These are phyloP conservation scores for Coemansia sp. DNA, from an alignment of 192 early-diverging fungal species.

Conservation along the genomic window DNA sequence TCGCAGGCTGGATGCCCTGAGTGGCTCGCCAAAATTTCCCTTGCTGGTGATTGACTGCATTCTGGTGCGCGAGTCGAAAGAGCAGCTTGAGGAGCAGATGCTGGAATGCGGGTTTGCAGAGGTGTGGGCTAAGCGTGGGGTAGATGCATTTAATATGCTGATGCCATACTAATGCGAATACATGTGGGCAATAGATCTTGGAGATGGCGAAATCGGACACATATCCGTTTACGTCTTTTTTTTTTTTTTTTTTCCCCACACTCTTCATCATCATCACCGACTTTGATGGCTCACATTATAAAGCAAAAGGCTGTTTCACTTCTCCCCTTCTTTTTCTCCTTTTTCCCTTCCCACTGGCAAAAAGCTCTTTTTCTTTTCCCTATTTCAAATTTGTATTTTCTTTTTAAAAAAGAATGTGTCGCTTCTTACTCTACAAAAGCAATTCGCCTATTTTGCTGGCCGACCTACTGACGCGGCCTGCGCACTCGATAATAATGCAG, in stretches of 20 bases:
- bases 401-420: conserved; percentile 53
- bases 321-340: neutral
- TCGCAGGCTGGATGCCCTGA: conserved; percentile 9
- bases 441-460: conserved; percentile 70
- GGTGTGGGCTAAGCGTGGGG: conserved; percentile 40
- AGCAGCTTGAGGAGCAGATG: conserved; percentile 11
- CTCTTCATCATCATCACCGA: too few relatives aligned
- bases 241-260: neutral
- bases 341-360: too few relatives aligned
- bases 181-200: neutral
- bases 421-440: conserved; percentile 76
- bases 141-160: conserved; percentile 33
- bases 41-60: conserved; percentile 44
- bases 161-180: neutral
- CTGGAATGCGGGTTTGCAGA: conserved; percentile 1
- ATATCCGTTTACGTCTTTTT: neutral
- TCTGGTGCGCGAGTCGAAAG: conserved; percentile 22
- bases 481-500: conserved; percentile 80
- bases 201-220: neutral
- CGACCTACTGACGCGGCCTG: conserved; percentile 69
- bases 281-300: neutral
- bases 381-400: neutral
- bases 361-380: too few relatives aligned
- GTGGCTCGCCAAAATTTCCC: neutral
- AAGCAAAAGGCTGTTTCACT: neutral